Base-by-base conservation (phyloP, 169 alveolate species). In the Babesia caballi region DNA sequence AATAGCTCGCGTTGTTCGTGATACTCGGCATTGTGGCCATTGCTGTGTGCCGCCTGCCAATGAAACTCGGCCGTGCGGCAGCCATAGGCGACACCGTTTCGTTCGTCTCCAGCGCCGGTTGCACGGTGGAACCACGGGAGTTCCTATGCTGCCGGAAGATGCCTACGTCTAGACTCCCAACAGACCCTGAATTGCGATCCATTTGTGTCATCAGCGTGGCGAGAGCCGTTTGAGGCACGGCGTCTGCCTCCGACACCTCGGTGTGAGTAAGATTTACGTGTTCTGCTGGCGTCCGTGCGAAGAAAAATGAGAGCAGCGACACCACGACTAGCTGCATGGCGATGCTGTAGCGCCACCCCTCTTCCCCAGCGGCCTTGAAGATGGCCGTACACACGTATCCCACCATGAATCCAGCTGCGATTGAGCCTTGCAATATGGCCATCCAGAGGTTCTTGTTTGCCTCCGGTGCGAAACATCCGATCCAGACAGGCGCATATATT, bases 401-500 rank as follows among this genome's bases (percentile, higher is more conserved):
- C 23, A 88, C 28, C 19, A 75, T 83, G 40, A 82, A 85, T 15
- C 99, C 99, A 33, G 91, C 88, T 6, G 93, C 92, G 25, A 90
- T 90, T 12, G 96, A 94, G 23, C 94, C 84, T 49, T 95, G 98
- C 27, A 94, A 67, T 40, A 91, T 74, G 4, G 97, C 95, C 99
- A 96, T 94, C 98, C 98, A 95, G 44, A 87, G 90, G 8, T 98
- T 94, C 63, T 90, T 90, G 52, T 84, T 70, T 49, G 84, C 90
- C 6, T 60, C 76, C 2, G 99, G 98, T 8, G 98, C 92, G 58
- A 93, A 95, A 51, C 88, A 94, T 77, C 95, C 97, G 23, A 94
- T 94, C 98, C 99, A 96, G 3, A 95, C 98, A 0, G 99, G 99
- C 9, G 89, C 85, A 61, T 95, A 95, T 8, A 95, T 95, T 14